Evolutionary conservation across 2,329 filamentous ascomycete species (phyloP).

Genomic region (Samsoniella hepiali): DNA sequence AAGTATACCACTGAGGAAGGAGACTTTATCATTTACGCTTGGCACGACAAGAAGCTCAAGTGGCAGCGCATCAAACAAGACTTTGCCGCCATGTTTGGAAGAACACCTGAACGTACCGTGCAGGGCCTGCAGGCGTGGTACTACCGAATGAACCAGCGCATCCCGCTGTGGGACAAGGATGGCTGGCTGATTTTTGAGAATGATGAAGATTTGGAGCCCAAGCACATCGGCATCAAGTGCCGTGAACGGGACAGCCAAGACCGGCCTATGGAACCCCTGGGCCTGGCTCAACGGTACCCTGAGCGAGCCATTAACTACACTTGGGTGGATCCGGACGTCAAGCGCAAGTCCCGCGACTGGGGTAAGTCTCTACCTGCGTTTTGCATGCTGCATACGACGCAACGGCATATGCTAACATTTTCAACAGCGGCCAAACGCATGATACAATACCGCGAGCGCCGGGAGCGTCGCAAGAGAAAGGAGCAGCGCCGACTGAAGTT

Average conservation of each 20-base stretch:
- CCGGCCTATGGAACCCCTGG: constrained; percentile 36
- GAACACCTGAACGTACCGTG: constrained; percentile 36
- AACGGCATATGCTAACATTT: constrained; percentile 22
- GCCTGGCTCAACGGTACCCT: constrained; percentile 43
- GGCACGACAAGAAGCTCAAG: constrained; percentile 42
- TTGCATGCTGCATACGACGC: neutral
- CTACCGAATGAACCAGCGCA: constrained; percentile 42
- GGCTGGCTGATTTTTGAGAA: constrained; percentile 40
- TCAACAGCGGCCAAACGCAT: constrained; percentile 33
- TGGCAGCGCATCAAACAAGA: constrained; percentile 41
- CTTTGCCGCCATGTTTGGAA: constrained; percentile 38
- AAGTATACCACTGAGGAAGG: constrained; percentile 44
- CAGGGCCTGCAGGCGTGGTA: constrained; percentile 43
- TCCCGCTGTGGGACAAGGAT: constrained; percentile 40
- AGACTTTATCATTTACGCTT: constrained; percentile 44
- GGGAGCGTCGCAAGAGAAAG: constrained; percentile 38
- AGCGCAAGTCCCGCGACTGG: constrained; percentile 36
- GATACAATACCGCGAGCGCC: constrained; percentile 36
- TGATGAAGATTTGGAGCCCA: constrained; percentile 38
- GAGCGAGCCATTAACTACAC: constrained; percentile 44
- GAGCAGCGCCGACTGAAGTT: constrained; percentile 37
- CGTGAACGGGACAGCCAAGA: constrained; percentile 37
- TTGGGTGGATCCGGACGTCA: constrained; percentile 42
- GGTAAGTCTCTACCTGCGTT: constrained; percentile 33
- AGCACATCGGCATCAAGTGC: constrained; percentile 38